Evolutionary conservation across 225 moss, liverwort and hornwort genomes (phyloP), one percentile per base, ranked within the genome.

Genomic region (Neckera pumila): DNA sequence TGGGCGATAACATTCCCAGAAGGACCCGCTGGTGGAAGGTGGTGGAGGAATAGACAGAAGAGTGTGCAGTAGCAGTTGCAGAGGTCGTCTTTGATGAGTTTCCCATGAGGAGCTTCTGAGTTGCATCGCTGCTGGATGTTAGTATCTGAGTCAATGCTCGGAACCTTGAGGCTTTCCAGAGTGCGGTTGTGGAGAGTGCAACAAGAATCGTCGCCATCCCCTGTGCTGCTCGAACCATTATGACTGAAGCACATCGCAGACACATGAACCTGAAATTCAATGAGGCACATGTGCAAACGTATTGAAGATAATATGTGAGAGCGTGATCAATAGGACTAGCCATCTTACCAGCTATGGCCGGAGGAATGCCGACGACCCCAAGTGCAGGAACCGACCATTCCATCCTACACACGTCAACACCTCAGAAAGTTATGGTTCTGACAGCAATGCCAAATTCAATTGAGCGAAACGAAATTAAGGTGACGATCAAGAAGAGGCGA

Each of bases 121-220:
- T 86, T 69, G 91, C 86, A 63, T 91, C 90, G 60, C 77, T 80
- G 53, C 76, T 86, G 54, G 89, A 85, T 62, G n/a, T 77, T 67
- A 86, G 83, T 28, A 90, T 84, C 77, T 92, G 93, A 84, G 94
- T 88, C 88, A 86, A 61, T 59, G 92, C 84, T 75, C 89, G 92
- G 65, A 88, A 61, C 58, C 89, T 90, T 26, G 93, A 76, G 45
- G 95, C 92, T 92, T 95, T 94, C 92, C 92, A 95, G 76, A 96
- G 90, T 54, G 95, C 94, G 86, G 92, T 94, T 69, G 92, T 86
- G 79, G 93, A 91, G 90, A 96, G 91, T 10, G 91, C 74, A 86
- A 93, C 91, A 70, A 93, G 77, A 33, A 92, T 79, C 45, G 88
- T 82, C 86, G 89, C 80, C 30, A 86, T 84, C 87, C 90, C 92